Conservation (phyloP, 495 filamentous ascomycete genomes). For the Aspergillus funiculosus region DNA sequence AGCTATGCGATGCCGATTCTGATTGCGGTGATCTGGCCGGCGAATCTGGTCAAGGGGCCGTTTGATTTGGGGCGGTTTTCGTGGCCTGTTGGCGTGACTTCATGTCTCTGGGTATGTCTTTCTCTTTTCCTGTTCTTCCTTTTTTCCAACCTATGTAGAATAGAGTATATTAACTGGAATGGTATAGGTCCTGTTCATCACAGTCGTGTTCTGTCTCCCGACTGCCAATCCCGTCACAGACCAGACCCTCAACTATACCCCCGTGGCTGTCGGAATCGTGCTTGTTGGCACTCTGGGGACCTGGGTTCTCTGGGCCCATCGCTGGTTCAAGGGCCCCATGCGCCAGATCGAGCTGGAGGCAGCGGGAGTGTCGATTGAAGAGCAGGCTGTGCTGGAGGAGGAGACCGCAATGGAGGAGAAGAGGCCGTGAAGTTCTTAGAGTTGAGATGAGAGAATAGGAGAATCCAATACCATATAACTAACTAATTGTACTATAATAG, state of each 20-base stretch:
- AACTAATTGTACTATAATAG: too few species aligned
- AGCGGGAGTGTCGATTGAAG: too few species aligned
- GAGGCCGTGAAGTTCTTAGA: too few species aligned
- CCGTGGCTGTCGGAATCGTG: neutral
- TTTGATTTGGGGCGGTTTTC: neutral
- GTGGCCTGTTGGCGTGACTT: neutral
- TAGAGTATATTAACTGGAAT: neutral
- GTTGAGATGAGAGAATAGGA: too few species aligned
- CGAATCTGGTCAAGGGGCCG: neutral
- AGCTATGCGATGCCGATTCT: constrained; percentile 1
- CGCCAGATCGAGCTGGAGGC: neutral
- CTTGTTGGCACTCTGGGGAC: neutral
- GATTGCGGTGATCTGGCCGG: neutral
- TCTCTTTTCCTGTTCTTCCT: neutral
- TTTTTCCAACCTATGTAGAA: neutral
- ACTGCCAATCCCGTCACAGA: neutral
- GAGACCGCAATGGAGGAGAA: too few species aligned
- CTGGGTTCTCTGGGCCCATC: constrained; percentile 2
- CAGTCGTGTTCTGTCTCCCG: neutral
- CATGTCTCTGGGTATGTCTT: neutral
- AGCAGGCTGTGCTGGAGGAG: too few species aligned
- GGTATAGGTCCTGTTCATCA: neutral
- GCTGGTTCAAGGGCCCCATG: constrained; percentile 1
- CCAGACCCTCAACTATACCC: neutral
- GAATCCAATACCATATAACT: too few species aligned